Evolutionary conservation across 169 alveolate genomes (phyloP).

Genomic region (Cystoisospora suis): DNA sequence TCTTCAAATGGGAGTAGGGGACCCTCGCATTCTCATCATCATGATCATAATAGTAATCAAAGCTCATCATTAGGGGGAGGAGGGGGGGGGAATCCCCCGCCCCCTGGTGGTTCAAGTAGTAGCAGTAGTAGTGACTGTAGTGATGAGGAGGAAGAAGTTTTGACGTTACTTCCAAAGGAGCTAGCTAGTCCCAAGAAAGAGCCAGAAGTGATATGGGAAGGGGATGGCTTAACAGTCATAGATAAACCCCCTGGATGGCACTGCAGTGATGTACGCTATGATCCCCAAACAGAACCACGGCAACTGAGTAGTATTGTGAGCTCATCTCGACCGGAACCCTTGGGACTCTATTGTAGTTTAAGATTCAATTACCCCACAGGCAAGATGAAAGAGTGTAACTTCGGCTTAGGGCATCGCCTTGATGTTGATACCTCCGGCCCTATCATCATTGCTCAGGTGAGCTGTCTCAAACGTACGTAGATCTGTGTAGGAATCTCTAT

Average conservation of each 20-base stretch:
- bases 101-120: neutral
- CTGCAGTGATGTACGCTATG: constrained; percentile 41
- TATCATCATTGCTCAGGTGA: constrained; percentile 26
- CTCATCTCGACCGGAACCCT: constrained; percentile 33
- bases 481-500: too few relatives aligned
- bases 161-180: neutral
- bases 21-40: too few relatives aligned
- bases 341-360: constrained; percentile 23
- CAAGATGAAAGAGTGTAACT: constrained; percentile 11
- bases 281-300: constrained; percentile 4
- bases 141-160: constrained; percentile 25
- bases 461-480: neutral
- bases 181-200: constrained; percentile 10
- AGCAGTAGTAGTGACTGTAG: constrained; percentile 14
- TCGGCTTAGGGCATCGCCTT: constrained; percentile 31
- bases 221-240: constrained; percentile 35
- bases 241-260: constrained; percentile 37
- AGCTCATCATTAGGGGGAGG: too few relatives aligned
- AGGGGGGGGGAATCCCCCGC: neutral
- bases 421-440: constrained; percentile 51
- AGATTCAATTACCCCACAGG: constrained; percentile 32
- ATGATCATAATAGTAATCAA: too few relatives aligned
- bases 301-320: neutral
- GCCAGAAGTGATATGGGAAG: constrained; percentile 31
- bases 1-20: too few relatives aligned